Base-by-base conservation (phyloP, 2,329 filamentous ascomycete species). In the Pseudocercospora fijiensis region DNA sequence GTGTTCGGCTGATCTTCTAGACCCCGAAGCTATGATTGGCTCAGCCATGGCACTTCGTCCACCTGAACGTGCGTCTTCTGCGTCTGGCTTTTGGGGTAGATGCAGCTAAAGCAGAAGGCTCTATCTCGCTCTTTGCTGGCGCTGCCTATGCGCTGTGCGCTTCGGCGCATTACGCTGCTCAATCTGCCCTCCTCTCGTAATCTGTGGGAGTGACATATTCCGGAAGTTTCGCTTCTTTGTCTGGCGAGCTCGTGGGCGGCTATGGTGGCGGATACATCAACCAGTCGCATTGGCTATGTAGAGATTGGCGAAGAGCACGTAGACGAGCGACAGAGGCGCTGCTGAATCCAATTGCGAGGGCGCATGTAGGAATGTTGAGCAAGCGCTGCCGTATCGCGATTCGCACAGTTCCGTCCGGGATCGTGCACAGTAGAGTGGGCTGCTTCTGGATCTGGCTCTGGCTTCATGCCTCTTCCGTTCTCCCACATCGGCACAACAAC, bases 101-200 rank as follows among this genome's bases (percentile, higher is more conserved):
- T 66, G 64, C 64, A 63, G 64, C 64, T 66, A 66, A 53, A 64
- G 60, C 37, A 55, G 30, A 62, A 58, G 41, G 45, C 53, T 58
- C 59, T 61, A 47, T 64, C 60, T 57, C 58, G 62, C 62, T 61
- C 52, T 57, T 49, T 56, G 57, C 45, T 62, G 60, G 60, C 59
- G 65, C 63, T 62, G 65, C 63, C 64, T 57, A 57, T 60, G 55
- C 53, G 58, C 58, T 57, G 61, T 65, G 65, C 65, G 59, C 65
- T 65, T 61, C 56, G 62, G 65, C 59, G 61, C 60, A 61, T 52
- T 60, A 47, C 41, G 58, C 37, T 57, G 28, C n/a, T 58, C 53
- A 26, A 24, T 26, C 11, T 41, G 26, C 51, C 43, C 43, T 52
- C 53, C 30, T 52, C 41, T 55, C 28, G 47, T 55, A 60, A 57